Percentiles rank a stretch among this genome's conserved stretches.
phyloP scores from a whole-genome alignment of 768 basidiomycete genomes.

The Leucogyrophana mollusca region DNA sequence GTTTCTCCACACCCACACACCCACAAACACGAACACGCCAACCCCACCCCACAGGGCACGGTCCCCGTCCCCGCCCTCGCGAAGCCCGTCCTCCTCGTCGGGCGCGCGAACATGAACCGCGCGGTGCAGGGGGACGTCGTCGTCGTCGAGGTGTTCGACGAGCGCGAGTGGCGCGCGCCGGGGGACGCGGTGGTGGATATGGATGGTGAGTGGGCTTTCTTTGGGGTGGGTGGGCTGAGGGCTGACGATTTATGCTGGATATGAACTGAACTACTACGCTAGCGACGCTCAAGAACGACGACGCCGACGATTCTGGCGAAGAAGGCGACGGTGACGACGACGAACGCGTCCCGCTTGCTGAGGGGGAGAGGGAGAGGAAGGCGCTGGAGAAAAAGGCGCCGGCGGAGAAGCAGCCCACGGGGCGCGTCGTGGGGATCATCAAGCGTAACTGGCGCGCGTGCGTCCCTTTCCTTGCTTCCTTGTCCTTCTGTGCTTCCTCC shows the following conservation, averaged over 20 bases:
- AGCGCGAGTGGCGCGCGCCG: constrained; percentile 90
- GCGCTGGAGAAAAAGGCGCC: constrained; percentile 30
- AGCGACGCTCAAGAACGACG: constrained; percentile 86
- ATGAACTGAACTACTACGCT: neutral
- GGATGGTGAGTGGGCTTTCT: constrained; percentile 62
- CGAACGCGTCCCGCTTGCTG: constrained; percentile 29
- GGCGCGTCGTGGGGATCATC: constrained; percentile 85
- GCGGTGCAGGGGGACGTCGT: constrained; percentile 93
- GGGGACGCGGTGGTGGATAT: constrained; percentile 93
- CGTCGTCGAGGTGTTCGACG: constrained; percentile 82
- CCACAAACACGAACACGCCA: too few relatives aligned
- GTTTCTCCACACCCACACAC: too few relatives aligned
- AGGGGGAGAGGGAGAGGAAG: constrained; percentile 42
- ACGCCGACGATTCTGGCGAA: constrained; percentile 73
- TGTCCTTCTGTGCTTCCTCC: neutral
- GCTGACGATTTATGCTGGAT: neutral
- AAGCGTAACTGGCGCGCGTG: constrained; percentile 96
- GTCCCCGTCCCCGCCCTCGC: constrained; percentile 72
- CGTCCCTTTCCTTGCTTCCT: constrained; percentile 31
- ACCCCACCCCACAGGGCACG: too few relatives aligned
- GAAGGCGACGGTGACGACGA: constrained; percentile 46
- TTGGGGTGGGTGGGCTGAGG: too few relatives aligned
- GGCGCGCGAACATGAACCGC: constrained; percentile 93
- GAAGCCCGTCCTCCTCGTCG: constrained; percentile 81
- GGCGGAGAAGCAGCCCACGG: constrained; percentile 82